A percentile compares a stretch with the other conserved stretches of the same genome.
Evolutionary conservation across 2,329 filamentous ascomycete genomes (phyloP).

Genomic region (Rhynchosporium graminicola): DNA sequence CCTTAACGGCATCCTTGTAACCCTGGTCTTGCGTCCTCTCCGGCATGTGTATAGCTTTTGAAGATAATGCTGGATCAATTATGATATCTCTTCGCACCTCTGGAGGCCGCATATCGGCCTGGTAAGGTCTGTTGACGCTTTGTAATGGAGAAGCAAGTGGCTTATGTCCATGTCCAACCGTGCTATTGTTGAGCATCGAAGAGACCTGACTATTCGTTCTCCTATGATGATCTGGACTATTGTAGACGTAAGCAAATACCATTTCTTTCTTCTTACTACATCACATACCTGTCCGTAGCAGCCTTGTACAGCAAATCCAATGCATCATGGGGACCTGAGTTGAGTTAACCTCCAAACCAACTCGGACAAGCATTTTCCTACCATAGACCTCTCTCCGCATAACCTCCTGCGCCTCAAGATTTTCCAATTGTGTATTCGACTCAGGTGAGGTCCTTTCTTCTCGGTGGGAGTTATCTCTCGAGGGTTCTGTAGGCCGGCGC

Average conservation of each 20-base stretch:
- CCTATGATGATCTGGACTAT: conserved; percentile 38
- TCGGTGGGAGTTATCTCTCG: conserved; percentile 41
- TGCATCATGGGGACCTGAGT: conserved; percentile 75
- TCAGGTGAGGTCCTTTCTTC: conserved; percentile 48
- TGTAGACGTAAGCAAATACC: not conserved
- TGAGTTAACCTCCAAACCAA: conserved; percentile 2
- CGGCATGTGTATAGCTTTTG: conserved; percentile 20
- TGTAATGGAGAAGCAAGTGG: conserved; percentile 28
- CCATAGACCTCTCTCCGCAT: conserved; percentile 75
- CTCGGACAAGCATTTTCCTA: not conserved
- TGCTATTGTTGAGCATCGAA: conserved; percentile 29
- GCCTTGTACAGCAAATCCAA: conserved; percentile 90
- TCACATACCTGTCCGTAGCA: conserved; percentile 56
- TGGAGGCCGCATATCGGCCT: conserved; percentile 29
- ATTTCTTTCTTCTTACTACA: not conserved
- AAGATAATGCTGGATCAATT: conserved; percentile 38
- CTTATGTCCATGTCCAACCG: conserved; percentile 20
- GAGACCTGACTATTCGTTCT: conserved; percentile 38
- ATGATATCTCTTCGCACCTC: conserved; percentile 28
- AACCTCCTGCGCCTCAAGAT: conserved; percentile 63
- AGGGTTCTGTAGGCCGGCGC: conserved; percentile 55
- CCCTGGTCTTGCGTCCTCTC: conserved; percentile 49
- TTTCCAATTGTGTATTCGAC: conserved; percentile 62
- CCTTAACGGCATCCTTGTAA: conserved; percentile 71
- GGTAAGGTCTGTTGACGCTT: conserved; percentile 30